Percentiles rank a stretch among this genome's conserved stretches.
Conservation (phyloP, 805 yeast genomes). For the Kodamaea hsintzibuensis region DNA sequence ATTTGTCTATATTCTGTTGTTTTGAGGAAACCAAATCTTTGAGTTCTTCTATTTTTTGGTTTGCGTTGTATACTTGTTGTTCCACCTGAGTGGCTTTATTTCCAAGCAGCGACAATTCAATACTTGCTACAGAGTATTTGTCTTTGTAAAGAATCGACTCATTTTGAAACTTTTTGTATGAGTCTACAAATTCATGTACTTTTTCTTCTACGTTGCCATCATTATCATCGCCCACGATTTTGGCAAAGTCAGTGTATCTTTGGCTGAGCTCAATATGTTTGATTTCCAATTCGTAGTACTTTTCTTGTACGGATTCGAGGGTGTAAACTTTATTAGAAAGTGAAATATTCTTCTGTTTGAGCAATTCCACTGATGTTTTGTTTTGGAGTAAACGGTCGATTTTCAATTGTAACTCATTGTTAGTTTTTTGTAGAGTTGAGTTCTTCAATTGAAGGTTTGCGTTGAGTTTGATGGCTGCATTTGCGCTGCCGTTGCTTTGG, state of each 20-base stretch:
- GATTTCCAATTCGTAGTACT: conserved; percentile 49
- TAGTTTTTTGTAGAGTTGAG: conserved; percentile 47
- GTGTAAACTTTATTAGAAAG: conserved; percentile 39
- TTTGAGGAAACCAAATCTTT: conserved; percentile 10
- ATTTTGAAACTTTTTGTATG: conserved; percentile 35
- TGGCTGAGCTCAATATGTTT: conserved; percentile 50
- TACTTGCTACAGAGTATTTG: conserved; percentile 27
- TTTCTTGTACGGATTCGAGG: conserved; percentile 45
- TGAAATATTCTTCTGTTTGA: conserved; percentile 54
- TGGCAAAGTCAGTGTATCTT: conserved; percentile 49
- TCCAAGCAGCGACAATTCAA: conserved; percentile 16
- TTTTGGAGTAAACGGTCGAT: conserved; percentile 51
- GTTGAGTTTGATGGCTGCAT: conserved; percentile 11
- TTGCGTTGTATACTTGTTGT: conserved; percentile 5
- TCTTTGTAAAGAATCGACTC: conserved; percentile 37
- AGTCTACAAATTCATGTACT: conserved; percentile 29
- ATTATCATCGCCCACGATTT: conserved; percentile 33
- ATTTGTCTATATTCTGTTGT: conserved; percentile 29
- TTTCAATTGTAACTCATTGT: conserved; percentile 53
- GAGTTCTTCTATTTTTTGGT: neutral
- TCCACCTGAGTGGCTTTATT: conserved; percentile 13
- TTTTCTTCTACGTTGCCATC: conserved; percentile 11
- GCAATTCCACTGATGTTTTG: conserved; percentile 49
- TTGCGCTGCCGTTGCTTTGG: conserved; percentile 10
- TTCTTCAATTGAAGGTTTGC: conserved; percentile 27